A percentile compares a stretch with the other conserved stretches of the same genome.
These are phyloP conservation scores for Aristolochia californica DNA, from an alignment of 164 flowering plant species.

Conservation along the genomic window DNA sequence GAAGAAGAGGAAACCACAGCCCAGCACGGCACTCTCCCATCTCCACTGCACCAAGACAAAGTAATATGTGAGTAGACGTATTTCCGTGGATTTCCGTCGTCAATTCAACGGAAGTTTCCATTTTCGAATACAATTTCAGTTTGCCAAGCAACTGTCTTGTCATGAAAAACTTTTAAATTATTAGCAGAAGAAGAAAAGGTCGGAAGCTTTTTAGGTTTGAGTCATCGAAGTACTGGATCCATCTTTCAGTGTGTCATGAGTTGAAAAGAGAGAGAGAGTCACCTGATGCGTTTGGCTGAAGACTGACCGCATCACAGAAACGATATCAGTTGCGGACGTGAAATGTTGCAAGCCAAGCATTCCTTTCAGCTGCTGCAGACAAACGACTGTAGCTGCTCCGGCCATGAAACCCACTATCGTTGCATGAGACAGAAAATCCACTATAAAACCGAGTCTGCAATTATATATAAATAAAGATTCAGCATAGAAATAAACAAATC, in stretches of 20 bases:
- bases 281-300: slow-evolving; percentile 77
- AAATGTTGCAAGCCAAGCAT: slow-evolving; percentile 73
- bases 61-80: neutral
- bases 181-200: neutral
- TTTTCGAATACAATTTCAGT: no score
- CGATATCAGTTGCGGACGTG: slow-evolving; percentile 62
- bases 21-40: slow-evolving; percentile 88
- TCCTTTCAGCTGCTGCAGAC: slow-evolving; percentile 85
- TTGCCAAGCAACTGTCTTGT: no score
- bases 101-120: no score
- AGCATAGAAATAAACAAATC: neutral
- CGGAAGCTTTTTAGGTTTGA: no score
- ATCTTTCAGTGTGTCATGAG: neutral
- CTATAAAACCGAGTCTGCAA: slow-evolving; percentile 85
- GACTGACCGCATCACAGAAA: slow-evolving; percentile 78
- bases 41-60: slow-evolving; percentile 71
- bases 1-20: slow-evolving; percentile 72
- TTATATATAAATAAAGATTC: neutral
- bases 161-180: neutral
- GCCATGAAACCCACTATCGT: slow-evolving; percentile 96
- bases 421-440: slow-evolving; percentile 95
- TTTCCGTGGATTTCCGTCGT: no score
- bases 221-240: no score
- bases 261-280: neutral
- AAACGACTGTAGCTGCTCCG: slow-evolving; percentile 92